These are phyloP conservation scores for Pseudogymnoascus sp. DNA, from an alignment of 2,329 filamentous ascomycete species.

Conservation along the genomic window DNA sequence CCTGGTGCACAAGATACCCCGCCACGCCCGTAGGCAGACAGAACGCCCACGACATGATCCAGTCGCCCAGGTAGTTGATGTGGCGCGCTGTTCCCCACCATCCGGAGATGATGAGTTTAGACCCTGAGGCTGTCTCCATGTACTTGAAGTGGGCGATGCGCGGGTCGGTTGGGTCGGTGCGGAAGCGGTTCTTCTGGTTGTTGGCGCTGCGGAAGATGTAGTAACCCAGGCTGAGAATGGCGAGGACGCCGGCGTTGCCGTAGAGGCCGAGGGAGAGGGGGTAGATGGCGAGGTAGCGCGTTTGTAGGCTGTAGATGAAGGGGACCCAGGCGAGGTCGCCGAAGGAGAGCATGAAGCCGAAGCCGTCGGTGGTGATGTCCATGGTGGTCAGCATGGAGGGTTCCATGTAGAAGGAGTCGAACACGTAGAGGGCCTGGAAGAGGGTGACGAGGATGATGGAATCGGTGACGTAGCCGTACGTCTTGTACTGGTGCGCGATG, in stretches of 20 bases:
- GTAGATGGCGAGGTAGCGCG: slow-evolving; percentile 74
- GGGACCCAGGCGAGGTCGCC: slow-evolving; percentile 91
- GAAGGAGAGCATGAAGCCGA: slow-evolving; percentile 91
- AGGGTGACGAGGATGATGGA: slow-evolving; percentile 72
- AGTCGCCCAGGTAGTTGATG: slow-evolving; percentile 94
- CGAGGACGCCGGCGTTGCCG: slow-evolving; percentile 56
- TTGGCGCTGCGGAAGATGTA: slow-evolving; percentile 91
- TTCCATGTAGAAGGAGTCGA: slow-evolving; percentile 84
- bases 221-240: slow-evolving; percentile 65
- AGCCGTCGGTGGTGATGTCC: slow-evolving; percentile 86
- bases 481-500: slow-evolving; percentile 79
- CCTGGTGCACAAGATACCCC: slow-evolving; percentile 61
- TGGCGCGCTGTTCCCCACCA: slow-evolving; percentile 93
- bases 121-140: slow-evolving; percentile 76
- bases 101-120: slow-evolving; percentile 70
- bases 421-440: slow-evolving; percentile 72
- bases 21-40: slow-evolving; percentile 77
- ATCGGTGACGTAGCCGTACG: slow-evolving; percentile 74
- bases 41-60: slow-evolving; percentile 89
- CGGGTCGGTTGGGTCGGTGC: slow-evolving; percentile 75
- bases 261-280: slow-evolving; percentile 67
- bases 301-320: slow-evolving; percentile 78
- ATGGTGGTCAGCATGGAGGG: slow-evolving; percentile 85
- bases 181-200: slow-evolving; percentile 90
- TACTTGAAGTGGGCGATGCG: slow-evolving; percentile 71